Conservation (phyloP, 345 rosid genomes). For the Lumnitzera racemosa region DNA sequence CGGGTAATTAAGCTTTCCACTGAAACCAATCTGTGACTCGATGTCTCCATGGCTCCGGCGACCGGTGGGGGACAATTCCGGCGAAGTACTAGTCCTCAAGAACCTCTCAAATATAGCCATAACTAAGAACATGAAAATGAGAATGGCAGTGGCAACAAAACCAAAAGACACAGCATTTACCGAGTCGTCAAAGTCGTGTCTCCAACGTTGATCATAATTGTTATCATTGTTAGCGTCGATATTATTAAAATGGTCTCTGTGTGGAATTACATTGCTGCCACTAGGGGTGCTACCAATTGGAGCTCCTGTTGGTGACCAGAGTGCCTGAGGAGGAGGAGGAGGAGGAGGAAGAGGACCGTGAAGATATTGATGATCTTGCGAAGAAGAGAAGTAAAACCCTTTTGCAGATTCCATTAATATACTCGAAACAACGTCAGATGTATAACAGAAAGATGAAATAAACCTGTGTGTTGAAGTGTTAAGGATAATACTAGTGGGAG, state of each 20-base stretch:
- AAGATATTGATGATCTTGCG: no score
- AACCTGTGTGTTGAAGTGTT: no score
- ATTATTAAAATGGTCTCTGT: conserved; percentile 17
- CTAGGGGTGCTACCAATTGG: conserved; percentile 25
- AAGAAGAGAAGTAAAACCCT: no score
- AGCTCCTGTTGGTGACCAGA: conserved; percentile 70
- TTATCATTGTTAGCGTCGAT: no score
- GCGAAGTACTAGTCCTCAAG: conserved; percentile 53
- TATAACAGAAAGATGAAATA: no score
- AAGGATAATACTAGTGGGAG: neutral
- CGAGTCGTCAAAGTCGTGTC: conserved; percentile 56
- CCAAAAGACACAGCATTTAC: conserved; percentile 91
- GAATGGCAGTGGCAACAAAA: conserved; percentile 93
- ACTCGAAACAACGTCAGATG: no score
- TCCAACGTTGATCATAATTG: conserved; percentile 13
- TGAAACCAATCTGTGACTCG: conserved; percentile 50
- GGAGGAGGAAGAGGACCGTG: no score
- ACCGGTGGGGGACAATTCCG: conserved; percentile 1
- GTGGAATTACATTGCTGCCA: conserved; percentile 9
- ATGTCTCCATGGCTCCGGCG: conserved; percentile 29
- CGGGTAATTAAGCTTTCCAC: conserved; percentile 57
- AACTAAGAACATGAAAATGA: conserved; percentile 90
- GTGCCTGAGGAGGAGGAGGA: no score
- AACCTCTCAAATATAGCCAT: conserved; percentile 91
- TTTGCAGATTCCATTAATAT: no score